Base-by-base conservation (phyloP, 352 stramenopile genomes). In the Bremia lactucae region DNA sequence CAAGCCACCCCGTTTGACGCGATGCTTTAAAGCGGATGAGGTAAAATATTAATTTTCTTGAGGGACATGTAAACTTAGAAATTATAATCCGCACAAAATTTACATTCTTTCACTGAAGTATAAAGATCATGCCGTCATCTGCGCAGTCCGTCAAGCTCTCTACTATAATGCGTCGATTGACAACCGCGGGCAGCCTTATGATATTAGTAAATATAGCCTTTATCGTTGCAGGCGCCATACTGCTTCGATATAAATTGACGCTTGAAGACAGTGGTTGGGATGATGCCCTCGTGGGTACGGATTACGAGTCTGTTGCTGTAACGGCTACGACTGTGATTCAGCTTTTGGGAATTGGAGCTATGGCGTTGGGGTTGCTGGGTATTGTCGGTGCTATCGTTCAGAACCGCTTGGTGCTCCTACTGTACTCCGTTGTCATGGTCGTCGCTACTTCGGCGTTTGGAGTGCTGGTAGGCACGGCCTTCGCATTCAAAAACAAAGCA, bases 161-260 rank as follows among this genome's bases (percentile, higher is more conserved):
- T 13, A 33, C 10, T n/a, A 43, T 5, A 10, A 68, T 53, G 37
- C 50, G 59, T 49, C 46, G 42, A 14, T 33, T 82, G 36, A 76
- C 72, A 8, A 15, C 58, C 2, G 71, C 76, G 20, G 68, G 61
- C 11, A 59, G 62, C 34, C 51, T 88, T 36, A 65, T 92, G 55
- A 62, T 92, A 41, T 38, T 86, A 14, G 62, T 90, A 42, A 93
- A 91, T 56, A 51, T 83, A 18, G 61, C 62, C 23, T 89, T 93
- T 42, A 48, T 93, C 20, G 56, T 59, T 11, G 71, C 62, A 0
- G 81, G 81, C 26, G 63, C 51, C 15, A 22, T 90, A 43, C 51
- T 93, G 21, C 62, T 93, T 41, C 71, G 62, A 19, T 87, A 88
- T 48, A 62, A 66, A 15, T 44, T 31, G 28, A 65, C 58, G 4